Percentiles rank a stretch among this genome's conserved stretches.
phyloP scores from a whole-genome alignment of 2,329 filamentous ascomycete species.

The Akanthomyces uredinophilus region DNA sequence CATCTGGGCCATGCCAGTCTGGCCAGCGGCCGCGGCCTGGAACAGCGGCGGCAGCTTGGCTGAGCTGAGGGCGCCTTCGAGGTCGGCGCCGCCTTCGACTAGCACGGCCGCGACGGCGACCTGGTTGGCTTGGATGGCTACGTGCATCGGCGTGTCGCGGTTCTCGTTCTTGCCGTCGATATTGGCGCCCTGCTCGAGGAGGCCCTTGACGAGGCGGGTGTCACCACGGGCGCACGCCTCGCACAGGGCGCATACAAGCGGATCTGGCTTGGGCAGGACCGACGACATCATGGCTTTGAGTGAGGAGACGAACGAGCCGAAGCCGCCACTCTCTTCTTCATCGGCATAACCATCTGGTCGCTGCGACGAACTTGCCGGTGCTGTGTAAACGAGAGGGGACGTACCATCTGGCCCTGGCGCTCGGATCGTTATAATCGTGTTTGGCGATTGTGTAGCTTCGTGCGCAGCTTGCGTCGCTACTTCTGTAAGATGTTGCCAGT shows the following conservation, averaged over 20 bases:
- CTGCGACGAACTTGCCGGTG: background rate
- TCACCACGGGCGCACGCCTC: conserved; percentile 20
- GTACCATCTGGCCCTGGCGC: background rate
- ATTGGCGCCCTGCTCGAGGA: conserved; percentile 22
- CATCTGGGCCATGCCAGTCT: conserved; percentile 8
- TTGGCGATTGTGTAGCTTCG: background rate
- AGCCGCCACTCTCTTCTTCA: background rate
- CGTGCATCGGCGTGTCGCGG: conserved; percentile 21
- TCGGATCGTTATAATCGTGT: background rate
- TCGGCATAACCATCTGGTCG: background rate
- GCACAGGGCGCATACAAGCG: conserved; percentile 7
- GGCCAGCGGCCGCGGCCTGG: conserved; percentile 17
- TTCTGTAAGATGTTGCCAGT: background rate
- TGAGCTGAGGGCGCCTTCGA: conserved; percentile 13
- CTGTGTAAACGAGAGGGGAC: background rate
- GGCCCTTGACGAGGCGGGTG: conserved; percentile 19
- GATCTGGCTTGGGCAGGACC: conserved; percentile 5
- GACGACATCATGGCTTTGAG: conserved; percentile 9
- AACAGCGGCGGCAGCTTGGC: conserved; percentile 21
- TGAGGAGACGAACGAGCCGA: background rate
- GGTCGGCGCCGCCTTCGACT: conserved; percentile 22
- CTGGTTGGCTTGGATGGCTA: conserved; percentile 19
- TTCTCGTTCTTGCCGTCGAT: conserved; percentile 23
- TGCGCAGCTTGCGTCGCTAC: background rate
- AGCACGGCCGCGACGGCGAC: conserved; percentile 23